A percentile compares a stretch with the other conserved stretches of the same genome.
phyloP scores from a whole-genome alignment of 2,329 filamentous ascomycete genomes.

The Pseudofabraea citricarpa region DNA sequence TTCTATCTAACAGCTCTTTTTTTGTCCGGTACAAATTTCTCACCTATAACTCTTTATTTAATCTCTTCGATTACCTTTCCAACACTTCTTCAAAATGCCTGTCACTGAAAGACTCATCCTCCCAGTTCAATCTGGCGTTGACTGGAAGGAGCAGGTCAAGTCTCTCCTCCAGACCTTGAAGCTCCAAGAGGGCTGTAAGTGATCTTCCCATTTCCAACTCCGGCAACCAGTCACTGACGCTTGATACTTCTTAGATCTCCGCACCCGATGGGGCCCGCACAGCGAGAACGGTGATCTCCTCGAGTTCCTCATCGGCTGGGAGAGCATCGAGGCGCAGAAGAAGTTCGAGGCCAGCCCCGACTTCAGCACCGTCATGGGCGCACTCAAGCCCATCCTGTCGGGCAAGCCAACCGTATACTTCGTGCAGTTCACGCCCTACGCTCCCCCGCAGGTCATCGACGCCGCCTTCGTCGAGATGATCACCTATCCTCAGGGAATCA shows the following conservation, averaged over 20 bases:
- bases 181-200: slow-evolving; percentile 18
- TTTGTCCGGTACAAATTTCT: not conserved
- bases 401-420: slow-evolving; percentile 18
- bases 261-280: slow-evolving; percentile 25
- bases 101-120: slow-evolving; percentile 19
- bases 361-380: slow-evolving; percentile 12
- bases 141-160: slow-evolving; percentile 25
- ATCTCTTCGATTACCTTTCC: no score
- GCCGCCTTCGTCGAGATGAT: slow-evolving; percentile 32
- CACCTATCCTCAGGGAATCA: slow-evolving; percentile 35
- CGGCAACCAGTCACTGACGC: not conserved
- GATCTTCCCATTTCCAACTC: not conserved
- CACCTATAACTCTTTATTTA: not conserved
- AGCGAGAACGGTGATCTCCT: slow-evolving; percentile 23
- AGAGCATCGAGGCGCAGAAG: slow-evolving; percentile 14
- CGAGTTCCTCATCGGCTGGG: slow-evolving; percentile 25
- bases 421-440: slow-evolving; percentile 23
- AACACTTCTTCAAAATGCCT: slow-evolving; percentile 13
- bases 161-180: slow-evolving; percentile 23
- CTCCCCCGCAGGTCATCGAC: slow-evolving; percentile 24
- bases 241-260: slow-evolving; percentile 13
- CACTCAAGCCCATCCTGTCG: slow-evolving; percentile 16
- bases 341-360: slow-evolving; percentile 16
- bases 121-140: slow-evolving; percentile 19
- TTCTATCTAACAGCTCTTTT: no score